These are phyloP conservation scores for Lachancea fermentati DNA, from an alignment of 805 yeast species.

Conservation along the genomic window DNA sequence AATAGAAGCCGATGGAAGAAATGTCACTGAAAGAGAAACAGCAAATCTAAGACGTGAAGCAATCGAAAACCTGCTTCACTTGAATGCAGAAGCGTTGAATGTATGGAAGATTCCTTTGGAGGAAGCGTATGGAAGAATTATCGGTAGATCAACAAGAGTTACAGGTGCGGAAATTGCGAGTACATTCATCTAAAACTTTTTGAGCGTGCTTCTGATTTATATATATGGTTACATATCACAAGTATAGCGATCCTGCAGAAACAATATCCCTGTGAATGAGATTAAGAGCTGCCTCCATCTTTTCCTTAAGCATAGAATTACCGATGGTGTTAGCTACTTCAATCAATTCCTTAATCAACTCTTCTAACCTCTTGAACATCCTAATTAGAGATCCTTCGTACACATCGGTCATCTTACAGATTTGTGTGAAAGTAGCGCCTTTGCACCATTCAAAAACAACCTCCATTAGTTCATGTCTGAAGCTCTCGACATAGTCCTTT, in stretches of 20 bases:
- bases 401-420: slow-evolving; percentile 98
- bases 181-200: slow-evolving; percentile 8
- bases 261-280: slow-evolving; percentile 94
- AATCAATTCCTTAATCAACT: slow-evolving; percentile 81
- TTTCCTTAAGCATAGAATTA: slow-evolving; percentile 74
- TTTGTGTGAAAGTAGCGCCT: slow-evolving; percentile 93
- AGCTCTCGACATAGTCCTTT: slow-evolving; percentile 86
- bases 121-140: slow-evolving; percentile 15
- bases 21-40: slow-evolving; percentile 23
- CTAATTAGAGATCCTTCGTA: slow-evolving; percentile 95
- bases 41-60: slow-evolving; percentile 20
- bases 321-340: slow-evolving; percentile 94
- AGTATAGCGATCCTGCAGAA: slow-evolving; percentile 89
- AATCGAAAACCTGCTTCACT: slow-evolving; percentile 20
- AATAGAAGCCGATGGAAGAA: slow-evolving; percentile 14
- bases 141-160: slow-evolving; percentile 7
- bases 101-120: slow-evolving; percentile 24
- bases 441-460: slow-evolving; percentile 95
- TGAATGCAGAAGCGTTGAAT: slow-evolving; percentile 13
- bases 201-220: background rate
- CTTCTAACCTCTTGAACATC: slow-evolving; percentile 91
- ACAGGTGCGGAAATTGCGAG: slow-evolving; percentile 12
- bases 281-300: slow-evolving; percentile 81
- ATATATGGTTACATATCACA: slow-evolving; percentile 27
- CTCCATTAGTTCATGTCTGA: slow-evolving; percentile 93